Conservation (phyloP, 176 grass and related monocot genomes). For the Rhynchospora breviuscula region DNA sequence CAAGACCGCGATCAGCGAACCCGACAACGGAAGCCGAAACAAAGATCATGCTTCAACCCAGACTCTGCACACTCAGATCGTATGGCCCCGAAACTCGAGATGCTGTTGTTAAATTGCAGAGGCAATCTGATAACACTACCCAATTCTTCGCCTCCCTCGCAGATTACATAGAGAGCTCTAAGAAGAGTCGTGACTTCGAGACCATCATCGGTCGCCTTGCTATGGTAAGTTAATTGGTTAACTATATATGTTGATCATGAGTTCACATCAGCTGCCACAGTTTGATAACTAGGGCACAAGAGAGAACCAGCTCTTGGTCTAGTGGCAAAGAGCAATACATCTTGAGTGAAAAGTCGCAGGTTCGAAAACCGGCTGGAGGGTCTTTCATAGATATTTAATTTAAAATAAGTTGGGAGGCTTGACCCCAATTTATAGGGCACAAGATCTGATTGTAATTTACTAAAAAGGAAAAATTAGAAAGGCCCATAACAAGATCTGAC, state of each 20-base stretch:
- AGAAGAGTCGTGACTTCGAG: slow-evolving; percentile 92
- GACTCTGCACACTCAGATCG: slow-evolving; percentile 80
- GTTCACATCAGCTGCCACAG: background rate
- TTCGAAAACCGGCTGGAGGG: too few relatives aligned
- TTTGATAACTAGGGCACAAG: background rate
- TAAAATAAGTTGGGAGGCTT: too few relatives aligned
- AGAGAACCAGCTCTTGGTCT: too few relatives aligned
- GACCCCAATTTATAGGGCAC: too few relatives aligned
- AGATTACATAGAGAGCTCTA: slow-evolving; percentile 88
- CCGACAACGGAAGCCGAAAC: slow-evolving; percentile 27
- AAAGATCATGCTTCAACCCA: slow-evolving; percentile 84
- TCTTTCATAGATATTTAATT: too few relatives aligned
- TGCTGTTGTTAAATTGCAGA: slow-evolving; percentile 30
- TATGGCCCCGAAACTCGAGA: slow-evolving; percentile 53
- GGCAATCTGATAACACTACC: slow-evolving; percentile 31
- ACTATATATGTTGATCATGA: background rate
- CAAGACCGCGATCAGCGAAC: background rate
- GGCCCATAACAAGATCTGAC: background rate
- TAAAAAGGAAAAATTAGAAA: background rate
- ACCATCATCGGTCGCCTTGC: slow-evolving; percentile 89
- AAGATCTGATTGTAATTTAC: background rate
- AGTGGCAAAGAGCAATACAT: too few relatives aligned
- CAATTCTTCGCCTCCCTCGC: slow-evolving; percentile 87
- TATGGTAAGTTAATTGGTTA: slow-evolving; percentile 39
- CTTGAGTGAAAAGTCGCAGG: too few relatives aligned